These are phyloP conservation scores for Zygnema cylindricum DNA, from an alignment of 139 green algal species.

Conservation along the genomic window DNA sequence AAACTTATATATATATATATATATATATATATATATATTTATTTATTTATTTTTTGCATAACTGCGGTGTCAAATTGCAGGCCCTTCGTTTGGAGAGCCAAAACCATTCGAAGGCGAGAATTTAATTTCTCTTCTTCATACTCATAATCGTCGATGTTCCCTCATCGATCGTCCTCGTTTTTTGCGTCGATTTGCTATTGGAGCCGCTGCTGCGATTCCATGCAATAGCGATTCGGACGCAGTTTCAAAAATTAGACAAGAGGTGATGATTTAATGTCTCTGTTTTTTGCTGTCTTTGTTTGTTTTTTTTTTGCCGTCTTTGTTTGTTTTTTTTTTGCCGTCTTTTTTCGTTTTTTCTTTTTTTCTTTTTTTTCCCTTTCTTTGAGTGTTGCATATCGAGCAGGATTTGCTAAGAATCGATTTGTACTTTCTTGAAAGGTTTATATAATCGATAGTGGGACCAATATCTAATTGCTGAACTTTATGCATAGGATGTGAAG, in stretches of 20 bases:
- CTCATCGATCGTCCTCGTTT: constrained; percentile 49
- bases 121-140: constrained; percentile 17
- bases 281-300: not conserved
- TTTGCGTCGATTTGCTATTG: constrained; percentile 51
- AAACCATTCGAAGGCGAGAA: constrained; percentile 23
- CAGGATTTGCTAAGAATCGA: too few species aligned
- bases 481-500: too few species aligned
- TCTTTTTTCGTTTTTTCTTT: not conserved
- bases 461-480: too few species aligned
- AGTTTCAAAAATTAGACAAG: constrained; percentile 33
- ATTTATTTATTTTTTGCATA: not conserved
- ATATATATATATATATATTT: not conserved
- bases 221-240: constrained; percentile 30
- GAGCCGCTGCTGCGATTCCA: constrained; percentile 32
- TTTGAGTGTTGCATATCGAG: too few species aligned
- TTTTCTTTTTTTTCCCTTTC: too few species aligned
- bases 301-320: constrained; percentile 8
- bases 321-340: not conserved
- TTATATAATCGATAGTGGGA: too few species aligned
- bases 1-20: not conserved
- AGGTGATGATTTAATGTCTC: constrained; percentile 33
- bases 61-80: not conserved
- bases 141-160: constrained; percentile 28
- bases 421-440: too few species aligned
- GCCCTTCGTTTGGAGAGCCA: constrained; percentile 54